Percentiles rank a stretch among this genome's conserved stretches.
Conservation (phyloP, 108 stramenopile genomes). For the Fragilariopsis cylindrus region DNA sequence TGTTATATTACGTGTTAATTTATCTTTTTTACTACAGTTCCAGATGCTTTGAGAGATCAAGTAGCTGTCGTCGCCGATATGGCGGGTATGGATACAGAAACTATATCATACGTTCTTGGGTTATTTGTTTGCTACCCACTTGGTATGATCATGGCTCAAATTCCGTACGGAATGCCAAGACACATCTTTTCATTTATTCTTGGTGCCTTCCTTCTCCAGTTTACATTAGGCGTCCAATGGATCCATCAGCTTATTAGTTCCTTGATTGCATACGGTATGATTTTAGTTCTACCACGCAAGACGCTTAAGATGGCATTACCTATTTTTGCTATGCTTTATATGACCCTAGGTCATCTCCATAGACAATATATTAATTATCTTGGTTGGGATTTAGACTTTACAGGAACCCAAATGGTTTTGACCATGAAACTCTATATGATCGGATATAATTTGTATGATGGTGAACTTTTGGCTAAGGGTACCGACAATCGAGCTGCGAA, state of each 20-base stretch:
- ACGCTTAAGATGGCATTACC: conserved; percentile 77
- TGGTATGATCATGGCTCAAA: conserved; percentile 78
- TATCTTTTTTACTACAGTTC: conserved; percentile 49
- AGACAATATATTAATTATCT: conserved; percentile 95
- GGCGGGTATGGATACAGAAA: conserved; percentile 86
- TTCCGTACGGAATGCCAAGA: conserved; percentile 81
- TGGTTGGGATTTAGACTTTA: conserved; percentile 96
- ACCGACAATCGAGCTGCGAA: conserved; percentile 71
- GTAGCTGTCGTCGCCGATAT: conserved; percentile 65
- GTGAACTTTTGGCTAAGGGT: conserved; percentile 68
- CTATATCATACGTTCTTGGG: conserved; percentile 81
- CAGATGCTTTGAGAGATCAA: conserved; percentile 57
- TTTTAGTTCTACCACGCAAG: conserved; percentile 73
- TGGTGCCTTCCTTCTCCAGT: conserved; percentile 89
- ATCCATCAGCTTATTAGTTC: conserved; percentile 94
- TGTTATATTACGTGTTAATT: neutral
- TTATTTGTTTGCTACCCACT: conserved; percentile 91
- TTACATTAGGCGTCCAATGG: conserved; percentile 92
- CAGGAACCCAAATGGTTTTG: conserved; percentile 93
- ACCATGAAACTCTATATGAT: conserved; percentile 96
- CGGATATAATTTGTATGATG: conserved; percentile 96
- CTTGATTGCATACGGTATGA: conserved; percentile 84
- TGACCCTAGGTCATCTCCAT: conserved; percentile 89
- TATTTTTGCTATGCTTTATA: conserved; percentile 88
- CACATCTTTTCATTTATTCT: conserved; percentile 89